Evolutionary conservation across 2,329 filamentous ascomycete genomes (phyloP), one percentile per base, ranked within the genome.

Genomic region (Reticulascus tulasneorum): DNA sequence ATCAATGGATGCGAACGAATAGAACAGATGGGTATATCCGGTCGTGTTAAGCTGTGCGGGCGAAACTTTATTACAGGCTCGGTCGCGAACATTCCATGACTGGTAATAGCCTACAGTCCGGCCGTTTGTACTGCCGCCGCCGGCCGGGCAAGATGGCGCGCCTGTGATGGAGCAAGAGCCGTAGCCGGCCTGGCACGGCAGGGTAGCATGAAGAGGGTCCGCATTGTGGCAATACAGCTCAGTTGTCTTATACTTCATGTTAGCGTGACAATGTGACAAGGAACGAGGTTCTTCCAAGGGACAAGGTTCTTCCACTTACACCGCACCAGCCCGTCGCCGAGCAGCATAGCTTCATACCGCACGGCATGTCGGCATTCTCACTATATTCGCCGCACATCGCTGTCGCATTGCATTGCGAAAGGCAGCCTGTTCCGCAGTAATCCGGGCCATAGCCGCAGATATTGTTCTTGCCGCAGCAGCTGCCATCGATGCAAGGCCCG

Each of bases 171-270:
- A 13, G 29, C 19, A 32, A 21, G 29, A 32, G 29, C 19, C 29
- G 19, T 32, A 32, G 6, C 29, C 29, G 19, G 29, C 17, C 29
- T 32, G 29, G n/a, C 29, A 32, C 6, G 19, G 19, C 19, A 32
- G 19, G 17, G 29, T 32, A n/a, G n/a, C 19, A n/a, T 32, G 29
- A 32, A 32, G 29, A 16, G 29, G 17, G 19, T 32, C 29, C 19
- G 17, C 29, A 4, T 32, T 32, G 29, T 21, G 29, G 18, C 19
- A 32, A 20, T 22, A 32, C 17, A 22, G 19, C 12, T 32, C 29
- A 4, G 29, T 32, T 12, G 29, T 20, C 23, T 32, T 54, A 22
- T 52, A 57, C 38, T n/a, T n/a, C n/a, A n/a, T n/a, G n/a, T n/a
- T n/a, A n/a, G n/a, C n/a, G n/a, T n/a, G n/a, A n/a, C 40, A 55